phyloP scores from a whole-genome alignment of 345 rosid genomes.

The Salix koriyanagi region DNA sequence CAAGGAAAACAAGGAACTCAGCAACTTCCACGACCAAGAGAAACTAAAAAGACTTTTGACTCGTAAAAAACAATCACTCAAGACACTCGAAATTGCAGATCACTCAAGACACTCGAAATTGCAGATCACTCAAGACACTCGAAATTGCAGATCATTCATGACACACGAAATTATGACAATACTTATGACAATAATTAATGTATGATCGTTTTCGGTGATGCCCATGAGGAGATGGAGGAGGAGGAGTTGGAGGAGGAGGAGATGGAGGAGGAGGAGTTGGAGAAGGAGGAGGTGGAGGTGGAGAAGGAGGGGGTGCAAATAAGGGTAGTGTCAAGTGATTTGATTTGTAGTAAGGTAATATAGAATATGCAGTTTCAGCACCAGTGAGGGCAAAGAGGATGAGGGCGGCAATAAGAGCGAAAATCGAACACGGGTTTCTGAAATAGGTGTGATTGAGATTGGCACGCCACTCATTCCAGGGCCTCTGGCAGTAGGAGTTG shows the following conservation, averaged over 20 bases:
- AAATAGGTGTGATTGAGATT: slow-evolving; percentile 44
- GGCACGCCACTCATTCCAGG: slow-evolving; percentile 43
- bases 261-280: no score
- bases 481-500: slow-evolving; percentile 28
- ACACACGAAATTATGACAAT: no score
- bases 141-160: no score
- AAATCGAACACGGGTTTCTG: slow-evolving; percentile 45
- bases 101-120: no score
- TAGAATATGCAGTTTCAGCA: slow-evolving; percentile 27
- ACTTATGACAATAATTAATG: no score
- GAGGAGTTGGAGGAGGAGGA: not conserved
- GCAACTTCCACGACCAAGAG: no score
- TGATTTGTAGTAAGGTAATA: slow-evolving; percentile 18
- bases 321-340: not conserved
- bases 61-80: no score
- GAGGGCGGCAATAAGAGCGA: slow-evolving; percentile 34
- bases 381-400: slow-evolving; percentile 49
- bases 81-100: no score
- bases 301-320: not conserved
- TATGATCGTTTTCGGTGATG: not conserved
- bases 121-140: no score
- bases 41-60: no score
- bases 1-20: no score
- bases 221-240: not conserved
- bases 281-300: not conserved